phyloP scores from a whole-genome alignment of 2,329 filamentous ascomycete species.

The Mollisiaceae sp. region DNA sequence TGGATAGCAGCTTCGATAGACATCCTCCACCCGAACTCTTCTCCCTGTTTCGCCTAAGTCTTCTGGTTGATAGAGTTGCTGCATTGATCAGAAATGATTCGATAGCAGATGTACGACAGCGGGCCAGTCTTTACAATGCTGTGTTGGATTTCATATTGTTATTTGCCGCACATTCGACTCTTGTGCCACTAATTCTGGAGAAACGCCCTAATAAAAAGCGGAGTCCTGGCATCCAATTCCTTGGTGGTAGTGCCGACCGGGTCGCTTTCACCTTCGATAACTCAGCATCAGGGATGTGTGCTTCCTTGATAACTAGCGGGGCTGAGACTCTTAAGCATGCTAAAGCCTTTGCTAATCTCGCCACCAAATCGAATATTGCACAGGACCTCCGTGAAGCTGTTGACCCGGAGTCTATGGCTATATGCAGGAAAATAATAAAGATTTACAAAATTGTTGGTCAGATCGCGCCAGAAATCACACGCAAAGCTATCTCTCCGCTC shows the following conservation, averaged over 20 bases:
- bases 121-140: conserved; percentile 25
- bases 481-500: too few relatives aligned
- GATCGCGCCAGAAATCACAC: not conserved
- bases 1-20: conserved; percentile 4
- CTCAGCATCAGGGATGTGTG: not conserved
- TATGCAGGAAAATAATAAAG: conserved; percentile 12
- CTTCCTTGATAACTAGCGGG: conserved; percentile 5
- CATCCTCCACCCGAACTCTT: conserved; percentile 21
- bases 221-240: conserved; percentile 20
- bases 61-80: conserved; percentile 27
- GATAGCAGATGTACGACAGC: conserved; percentile 27
- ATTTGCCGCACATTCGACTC: conserved; percentile 16
- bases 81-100: conserved; percentile 33
- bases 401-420: not conserved
- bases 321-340: conserved; percentile 11
- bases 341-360: conserved; percentile 11
- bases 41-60: conserved; percentile 21
- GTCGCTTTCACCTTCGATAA: not conserved
- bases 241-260: not conserved
- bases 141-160: conserved; percentile 22
- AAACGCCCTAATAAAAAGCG: conserved; percentile 21
- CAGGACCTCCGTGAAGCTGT: not conserved
- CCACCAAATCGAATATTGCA: not conserved
- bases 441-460: conserved; percentile 9
- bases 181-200: conserved; percentile 24